Base-by-base conservation (phyloP, 2,329 filamentous ascomycete genomes). In the Xylariaceae sp. region DNA sequence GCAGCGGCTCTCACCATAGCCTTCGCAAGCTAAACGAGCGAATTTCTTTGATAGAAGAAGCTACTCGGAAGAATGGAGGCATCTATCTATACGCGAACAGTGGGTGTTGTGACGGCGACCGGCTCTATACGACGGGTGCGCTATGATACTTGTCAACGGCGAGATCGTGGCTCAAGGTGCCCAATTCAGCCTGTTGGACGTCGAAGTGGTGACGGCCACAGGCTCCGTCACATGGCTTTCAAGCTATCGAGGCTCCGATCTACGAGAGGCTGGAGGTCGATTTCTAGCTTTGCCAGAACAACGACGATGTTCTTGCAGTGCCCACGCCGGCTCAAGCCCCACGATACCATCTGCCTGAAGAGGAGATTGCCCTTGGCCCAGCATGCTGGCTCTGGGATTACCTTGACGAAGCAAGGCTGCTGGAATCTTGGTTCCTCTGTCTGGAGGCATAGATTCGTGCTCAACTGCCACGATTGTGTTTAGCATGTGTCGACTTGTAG, bases 11-110 rank as follows among this genome's bases (percentile, higher is more conserved):
- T 11, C 87, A 92, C 61, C 80, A 82, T 57, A 55, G 54, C 16
- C 48, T 69, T 8, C 72, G 79, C 11, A 90, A 90, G 61, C 73
- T 88, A 1, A 71, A 86, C 53, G 76, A 69, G 0, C 72, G 82
- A 12, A 68, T 88, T 22, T 70, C 77, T 20, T 68, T 89, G 12
- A 88, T 88, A 48, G 69, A 69, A 12, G 80, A 88, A 55, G 83
- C 82, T 3, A 87, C 83, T 0, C 58, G 67, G 4, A 71, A 70
- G 55, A 60, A 54, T 22, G 68, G 69, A 10, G 68, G 68, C 11
- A 52, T 72, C 11, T 72, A 73, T 37, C 54, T 72, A 29, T 87
- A 87, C 58, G 74, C 81, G 2, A 86, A 86, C 55, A 27, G 38
- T n/a, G 17, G 16, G 34, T 8, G 14, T 20, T 20, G 21, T 25